Percentiles rank a stretch among this genome's conserved stretches.
Evolutionary conservation across 176 grass and related monocot species (phyloP).

Genomic region (Alloteropsis semialata): DNA sequence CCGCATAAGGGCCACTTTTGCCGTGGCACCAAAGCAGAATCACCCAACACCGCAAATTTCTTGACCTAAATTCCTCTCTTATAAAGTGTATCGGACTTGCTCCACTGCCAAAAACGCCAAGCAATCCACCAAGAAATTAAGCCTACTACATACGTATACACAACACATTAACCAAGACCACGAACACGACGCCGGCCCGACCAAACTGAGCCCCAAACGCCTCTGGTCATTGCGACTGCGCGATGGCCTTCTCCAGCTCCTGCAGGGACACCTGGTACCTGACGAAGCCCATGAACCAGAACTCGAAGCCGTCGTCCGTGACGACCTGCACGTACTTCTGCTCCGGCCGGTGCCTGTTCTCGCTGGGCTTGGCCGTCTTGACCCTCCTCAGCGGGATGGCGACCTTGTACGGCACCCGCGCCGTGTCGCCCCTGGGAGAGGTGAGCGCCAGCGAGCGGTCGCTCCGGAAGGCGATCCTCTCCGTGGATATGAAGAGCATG

Average conservation of each 20-base stretch:
- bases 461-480: conserved; percentile 73
- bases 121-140: conserved; percentile 36
- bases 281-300: conserved; percentile 94
- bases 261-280: conserved; percentile 54
- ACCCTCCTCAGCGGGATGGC: conserved; percentile 58
- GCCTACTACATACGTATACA: conserved; percentile 35
- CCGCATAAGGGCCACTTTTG: conserved; percentile 1
- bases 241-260: conserved; percentile 58
- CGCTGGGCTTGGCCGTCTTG: conserved; percentile 44
- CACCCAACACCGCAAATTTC: conserved; percentile 19
- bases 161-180: conserved; percentile 10
- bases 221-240: conserved; percentile 34
- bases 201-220: not conserved
- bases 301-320: conserved; percentile 76
- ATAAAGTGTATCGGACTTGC: conserved; percentile 47
- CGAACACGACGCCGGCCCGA: not conserved
- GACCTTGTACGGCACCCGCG: conserved; percentile 77
- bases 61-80: conserved; percentile 24
- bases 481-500: conserved; percentile 62
- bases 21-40: conserved; percentile 24
- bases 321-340: conserved; percentile 83
- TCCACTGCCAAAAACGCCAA: conserved; percentile 45
- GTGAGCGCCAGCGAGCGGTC: conserved; percentile 53
- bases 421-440: conserved; percentile 27
- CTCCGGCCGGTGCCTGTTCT: conserved; percentile 60